These are phyloP conservation scores for Naganishia vaughanmartiniae DNA, from an alignment of 768 basidiomycete genomes.

Conservation along the genomic window DNA sequence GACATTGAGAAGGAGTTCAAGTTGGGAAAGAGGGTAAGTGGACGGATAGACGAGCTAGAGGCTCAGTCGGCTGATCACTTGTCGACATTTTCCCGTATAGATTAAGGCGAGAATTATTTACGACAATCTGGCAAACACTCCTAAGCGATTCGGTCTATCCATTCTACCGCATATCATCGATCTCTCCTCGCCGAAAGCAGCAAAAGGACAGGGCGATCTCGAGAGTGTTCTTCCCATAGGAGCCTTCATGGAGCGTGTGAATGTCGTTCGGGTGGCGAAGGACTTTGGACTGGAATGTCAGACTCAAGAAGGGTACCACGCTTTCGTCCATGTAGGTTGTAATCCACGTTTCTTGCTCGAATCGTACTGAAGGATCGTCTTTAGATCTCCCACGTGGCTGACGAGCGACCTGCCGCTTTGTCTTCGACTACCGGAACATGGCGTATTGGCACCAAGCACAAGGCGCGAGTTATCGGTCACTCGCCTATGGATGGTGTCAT, in stretches of 20 bases:
- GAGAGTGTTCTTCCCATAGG: constrained; percentile 71
- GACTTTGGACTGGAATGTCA: constrained; percentile 79
- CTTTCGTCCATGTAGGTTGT: constrained; percentile 78
- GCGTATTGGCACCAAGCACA: constrained; percentile 74
- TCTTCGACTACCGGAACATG: constrained; percentile 70
- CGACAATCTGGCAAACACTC: constrained; percentile 65
- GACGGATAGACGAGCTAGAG: neutral
- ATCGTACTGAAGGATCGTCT: neutral
- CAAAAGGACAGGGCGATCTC: constrained; percentile 48
- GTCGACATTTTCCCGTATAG: constrained; percentile 45
- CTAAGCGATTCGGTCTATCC: constrained; percentile 79
- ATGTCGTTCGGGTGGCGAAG: constrained; percentile 68
- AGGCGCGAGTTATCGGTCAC: constrained; percentile 81
- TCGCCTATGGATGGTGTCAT: constrained; percentile 81
- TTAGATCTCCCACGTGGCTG: constrained; percentile 90
- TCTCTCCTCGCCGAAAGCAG: constrained; percentile 52
- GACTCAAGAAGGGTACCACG: constrained; percentile 64
- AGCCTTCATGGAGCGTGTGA: constrained; percentile 66
- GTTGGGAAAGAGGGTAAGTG: constrained; percentile 52
- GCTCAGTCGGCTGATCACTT: neutral
- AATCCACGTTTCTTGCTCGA: neutral
- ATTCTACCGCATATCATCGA: constrained; percentile 68
- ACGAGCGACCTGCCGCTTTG: constrained; percentile 81
- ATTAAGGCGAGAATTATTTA: constrained; percentile 81
- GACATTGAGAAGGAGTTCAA: constrained; percentile 52